A percentile compares a stretch with the other conserved stretches of the same genome.
These are phyloP conservation scores for Syncephalis plumigaleata DNA, from an alignment of 371 early-diverging fungal species.

Conservation along the genomic window DNA sequence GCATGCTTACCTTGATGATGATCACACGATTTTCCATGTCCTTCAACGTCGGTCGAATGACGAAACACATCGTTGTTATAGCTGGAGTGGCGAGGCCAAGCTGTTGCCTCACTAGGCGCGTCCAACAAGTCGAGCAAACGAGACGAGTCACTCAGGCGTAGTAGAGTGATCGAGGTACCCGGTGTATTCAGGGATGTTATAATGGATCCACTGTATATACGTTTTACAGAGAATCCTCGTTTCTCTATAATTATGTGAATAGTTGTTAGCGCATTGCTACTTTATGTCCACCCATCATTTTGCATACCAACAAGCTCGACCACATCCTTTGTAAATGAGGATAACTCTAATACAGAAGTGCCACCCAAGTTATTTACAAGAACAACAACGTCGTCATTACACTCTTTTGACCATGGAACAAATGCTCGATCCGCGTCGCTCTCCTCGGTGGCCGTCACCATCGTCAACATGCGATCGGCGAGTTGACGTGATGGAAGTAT, in stretches of 20 bases:
- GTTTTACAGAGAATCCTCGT: conserved; percentile 19
- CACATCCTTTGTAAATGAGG: conserved; percentile 43
- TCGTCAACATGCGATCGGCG: conserved; percentile 27
- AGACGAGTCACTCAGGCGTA: not conserved
- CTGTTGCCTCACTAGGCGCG: no score
- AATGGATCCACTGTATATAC: conserved; percentile 41
- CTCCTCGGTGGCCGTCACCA: conserved; percentile 27
- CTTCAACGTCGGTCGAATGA: no score
- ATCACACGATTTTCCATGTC: no score
- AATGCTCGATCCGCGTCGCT: conserved; percentile 9
- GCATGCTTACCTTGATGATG: no score
- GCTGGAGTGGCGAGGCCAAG: no score
- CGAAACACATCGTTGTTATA: no score
- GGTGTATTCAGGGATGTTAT: conserved; percentile 67
- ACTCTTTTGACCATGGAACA: no score
- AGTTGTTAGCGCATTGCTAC: conserved; percentile 5
- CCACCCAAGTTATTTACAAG: conserved; percentile 72
- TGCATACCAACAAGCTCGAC: conserved; percentile 13
- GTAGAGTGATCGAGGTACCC: conserved; percentile 27
- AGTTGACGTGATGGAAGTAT: conserved; percentile 27
- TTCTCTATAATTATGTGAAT: not conserved
- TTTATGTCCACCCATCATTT: not conserved
- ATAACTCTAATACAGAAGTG: conserved; percentile 43
- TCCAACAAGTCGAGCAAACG: no score
- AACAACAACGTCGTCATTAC: conserved; percentile 19